Evolutionary conservation across 1,284 basidiomycete genomes (phyloP), one percentile per base, ranked within the genome.

Genomic region (Puccinia novopanici): DNA sequence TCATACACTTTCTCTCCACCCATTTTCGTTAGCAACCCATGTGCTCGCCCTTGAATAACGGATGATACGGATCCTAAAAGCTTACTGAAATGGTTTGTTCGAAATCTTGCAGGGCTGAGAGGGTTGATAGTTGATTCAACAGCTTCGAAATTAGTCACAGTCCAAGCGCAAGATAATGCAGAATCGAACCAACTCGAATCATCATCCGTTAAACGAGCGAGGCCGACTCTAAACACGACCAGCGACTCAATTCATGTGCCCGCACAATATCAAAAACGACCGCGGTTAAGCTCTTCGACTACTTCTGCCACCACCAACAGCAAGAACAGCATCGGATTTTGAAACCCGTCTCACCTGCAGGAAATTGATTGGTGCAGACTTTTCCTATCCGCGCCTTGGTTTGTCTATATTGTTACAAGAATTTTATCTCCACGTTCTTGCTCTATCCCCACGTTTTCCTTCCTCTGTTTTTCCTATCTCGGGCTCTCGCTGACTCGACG

Each of bases 81-180:
- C n/a, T n/a, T n/a, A n/a, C n/a, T n/a, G n/a, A n/a, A n/a, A n/a
- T n/a, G n/a, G 45, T 68, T 78, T 15, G 55, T 0, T 61, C 42
- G 24, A n/a, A 24, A 45, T 42, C 54, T 17, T 24, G 34, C 22
- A 80, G 78, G 78, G 78, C 48, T 80, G 24, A 74, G 78, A 57
- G 78, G 78, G 4, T 74, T 80, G 30, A 80, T 80, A 17, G 70
- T 80, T 42, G 78, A 80, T 37, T 63, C 68, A 48, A 63, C 78
- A 15, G 67, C 77, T 0, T 71, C 65, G 6, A 80, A 80, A 65
- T 50, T 71, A 24, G 63, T 70, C 13, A 40, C 65, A 22, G 63
- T 27, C 1, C 42, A 48, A 54, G 57, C 30, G 42, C 74, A 75
- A 65, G 74, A 75, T 13, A 52, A 15, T 48, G 54, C 34, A 15